Evolutionary conservation across 352 stramenopile genomes (phyloP).

Genomic region (Phytophthora megakarya): DNA sequence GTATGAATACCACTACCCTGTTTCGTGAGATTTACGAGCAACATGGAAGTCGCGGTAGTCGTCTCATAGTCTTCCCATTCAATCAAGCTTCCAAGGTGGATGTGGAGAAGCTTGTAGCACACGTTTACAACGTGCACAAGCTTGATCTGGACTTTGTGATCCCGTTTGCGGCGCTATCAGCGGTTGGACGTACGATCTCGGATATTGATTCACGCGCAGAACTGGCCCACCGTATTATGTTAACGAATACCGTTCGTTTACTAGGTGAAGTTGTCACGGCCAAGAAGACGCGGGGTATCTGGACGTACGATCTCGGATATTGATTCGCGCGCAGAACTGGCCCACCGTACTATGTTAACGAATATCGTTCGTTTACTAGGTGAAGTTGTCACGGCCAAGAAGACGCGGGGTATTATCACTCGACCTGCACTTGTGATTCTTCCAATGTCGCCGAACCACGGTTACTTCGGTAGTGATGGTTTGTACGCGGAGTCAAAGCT

Average conservation of each 20-base stretch:
- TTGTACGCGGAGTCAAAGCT: constrained; percentile 91
- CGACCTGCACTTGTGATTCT: constrained; percentile 80
- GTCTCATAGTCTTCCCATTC: constrained; percentile 82
- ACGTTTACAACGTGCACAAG: constrained; percentile 86
- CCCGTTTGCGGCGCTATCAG: constrained; percentile 86
- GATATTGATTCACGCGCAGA: constrained; percentile 83
- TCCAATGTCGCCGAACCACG: constrained; percentile 87
- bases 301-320: constrained; percentile 83
- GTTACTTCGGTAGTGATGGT: constrained; percentile 85
- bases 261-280: constrained; percentile 77
- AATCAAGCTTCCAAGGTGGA: constrained; percentile 87
- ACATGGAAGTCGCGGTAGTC: constrained; percentile 79
- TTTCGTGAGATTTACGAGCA: constrained; percentile 89
- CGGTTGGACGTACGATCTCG: constrained; percentile 76
- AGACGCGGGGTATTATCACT: constrained; percentile 66
- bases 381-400: constrained; percentile 79
- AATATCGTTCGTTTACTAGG: constrained; percentile 86
- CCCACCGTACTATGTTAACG: constrained; percentile 89
- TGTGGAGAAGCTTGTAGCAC: constrained; percentile 64
- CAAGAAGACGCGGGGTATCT: constrained; percentile 76
- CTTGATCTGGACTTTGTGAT: constrained; percentile 88
- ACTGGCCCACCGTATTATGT: constrained; percentile 86
- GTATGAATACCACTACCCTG: constrained; percentile 46
- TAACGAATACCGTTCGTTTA: constrained; percentile 87
- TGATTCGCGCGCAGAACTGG: constrained; percentile 78